Evolutionary conservation across 176 grass and related monocot species (phyloP).

Genomic region (Tillandsia leiboldiana): DNA sequence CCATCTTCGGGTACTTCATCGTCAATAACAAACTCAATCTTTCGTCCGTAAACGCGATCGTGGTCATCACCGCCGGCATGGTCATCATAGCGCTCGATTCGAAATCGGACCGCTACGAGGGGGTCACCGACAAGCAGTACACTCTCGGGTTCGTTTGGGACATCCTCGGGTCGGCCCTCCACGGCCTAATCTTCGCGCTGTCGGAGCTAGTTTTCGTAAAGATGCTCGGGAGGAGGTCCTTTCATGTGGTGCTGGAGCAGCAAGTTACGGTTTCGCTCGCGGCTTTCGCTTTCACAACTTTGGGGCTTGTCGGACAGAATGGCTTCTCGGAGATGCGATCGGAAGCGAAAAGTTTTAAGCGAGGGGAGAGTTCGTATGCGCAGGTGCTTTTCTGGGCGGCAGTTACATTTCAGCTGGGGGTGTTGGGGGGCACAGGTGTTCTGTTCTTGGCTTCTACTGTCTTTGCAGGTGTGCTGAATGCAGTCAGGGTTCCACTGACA

Average conservation of each 20-base stretch:
- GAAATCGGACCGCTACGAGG: slow-evolving; percentile 47
- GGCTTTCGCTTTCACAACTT: slow-evolving; percentile 72
- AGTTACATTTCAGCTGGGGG: slow-evolving; percentile 67
- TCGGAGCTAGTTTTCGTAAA: slow-evolving; percentile 68
- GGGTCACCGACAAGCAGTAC: slow-evolving; percentile 54
- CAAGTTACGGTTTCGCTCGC: slow-evolving; percentile 66
- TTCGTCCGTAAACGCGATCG: slow-evolving; percentile 61
- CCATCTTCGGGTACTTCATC: slow-evolving; percentile 54
- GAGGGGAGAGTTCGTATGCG: slow-evolving; percentile 32
- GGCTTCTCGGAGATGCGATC: slow-evolving; percentile 50
- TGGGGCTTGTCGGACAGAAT: slow-evolving; percentile 30
- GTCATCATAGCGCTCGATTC: slow-evolving; percentile 75
- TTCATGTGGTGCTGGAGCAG: slow-evolving; percentile 91
- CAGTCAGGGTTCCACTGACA: slow-evolving; percentile 71
- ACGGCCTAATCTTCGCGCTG: slow-evolving; percentile 86
- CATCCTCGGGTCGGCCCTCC: slow-evolving; percentile 72
- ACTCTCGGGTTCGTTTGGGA: slow-evolving; percentile 48
- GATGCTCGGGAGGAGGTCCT: slow-evolving; percentile 45
- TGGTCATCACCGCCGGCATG: slow-evolving; percentile 48
- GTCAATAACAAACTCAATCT: slow-evolving; percentile 53
- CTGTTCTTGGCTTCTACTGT: slow-evolving; percentile 85
- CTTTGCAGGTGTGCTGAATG: slow-evolving; percentile 79
- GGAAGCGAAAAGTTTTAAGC: slow-evolving; percentile 41
- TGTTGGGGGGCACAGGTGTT: slow-evolving; percentile 60
- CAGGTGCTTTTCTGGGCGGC: slow-evolving; percentile 66